Conservation (phyloP, 805 yeast genomes). For the Saccharomycopsis microspora region DNA sequence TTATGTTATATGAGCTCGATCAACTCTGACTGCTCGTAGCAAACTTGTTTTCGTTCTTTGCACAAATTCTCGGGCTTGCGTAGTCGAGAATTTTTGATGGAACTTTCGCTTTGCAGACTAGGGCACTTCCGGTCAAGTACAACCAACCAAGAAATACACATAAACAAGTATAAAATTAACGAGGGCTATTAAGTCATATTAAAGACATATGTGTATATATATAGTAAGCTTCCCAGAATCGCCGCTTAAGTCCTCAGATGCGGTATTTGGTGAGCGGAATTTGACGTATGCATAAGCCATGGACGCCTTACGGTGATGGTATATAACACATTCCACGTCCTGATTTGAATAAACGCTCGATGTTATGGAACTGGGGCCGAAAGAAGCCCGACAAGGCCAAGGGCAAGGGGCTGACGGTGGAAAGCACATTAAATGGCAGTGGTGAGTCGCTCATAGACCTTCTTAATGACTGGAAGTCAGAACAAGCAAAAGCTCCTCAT, state of each 20-base stretch:
- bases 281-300: too few species aligned
- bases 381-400: background rate
- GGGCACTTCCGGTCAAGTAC: background rate
- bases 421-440: background rate
- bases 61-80: too few species aligned
- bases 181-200: background rate
- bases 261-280: too few species aligned
- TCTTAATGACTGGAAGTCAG: background rate
- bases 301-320: too few species aligned
- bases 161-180: background rate
- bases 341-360: too few species aligned
- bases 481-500: background rate
- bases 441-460: background rate
- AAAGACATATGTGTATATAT: too few species aligned
- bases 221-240: too few species aligned
- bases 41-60: background rate
- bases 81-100: background rate
- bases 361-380: too few species aligned
- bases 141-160: background rate
- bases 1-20: background rate
- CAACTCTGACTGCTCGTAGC: background rate
- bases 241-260: too few species aligned
- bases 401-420: background rate
- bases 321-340: too few species aligned
- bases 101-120: background rate